Evolutionary conservation across 1,139 yeast genomes (phyloP), one percentile per base, ranked within the genome.

Genomic region (Blastobotrys niveus): DNA sequence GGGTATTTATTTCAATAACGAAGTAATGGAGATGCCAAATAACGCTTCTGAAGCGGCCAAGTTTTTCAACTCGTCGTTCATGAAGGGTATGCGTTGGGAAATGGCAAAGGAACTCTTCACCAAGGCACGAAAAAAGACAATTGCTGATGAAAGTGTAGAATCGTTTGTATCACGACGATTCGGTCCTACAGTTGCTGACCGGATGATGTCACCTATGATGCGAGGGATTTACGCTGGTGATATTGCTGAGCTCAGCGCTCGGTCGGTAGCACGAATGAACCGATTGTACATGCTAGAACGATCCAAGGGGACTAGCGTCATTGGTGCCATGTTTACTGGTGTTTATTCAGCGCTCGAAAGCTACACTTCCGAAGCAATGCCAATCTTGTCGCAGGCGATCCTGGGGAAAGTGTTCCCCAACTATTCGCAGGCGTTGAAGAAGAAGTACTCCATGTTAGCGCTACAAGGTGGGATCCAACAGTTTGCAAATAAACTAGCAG

Each of bases 151-250:
- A 64, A 71, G 82, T 3, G 80, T 89, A 1, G 81, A 76, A 39
- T 67, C 74, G 1, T 86, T 88, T 57, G 63, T 89, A 32, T 58
- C 68, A 1, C 68, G 97, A 52, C 66, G 96, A 48, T 81, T 88
- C 57, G 88, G 89, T 2, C 69, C 72, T 5, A 59, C 63, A 1
- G 51, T 87, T 5, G 74, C 86, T 2, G 75, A 77, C 41, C 79
- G 84, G 46, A 65, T 91, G 12, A 64, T 83, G 15, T 85, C 95
- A 61, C 97, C 96, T 0, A 67, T 89, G 3, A 69, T 83, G 58
- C 88, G 88, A 58, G 98, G 98, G 0, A 80, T 91, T 1, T 91
- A 88, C 61, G 96, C 95, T 4, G 96, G 95, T 1, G 95, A 89
- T 61, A 72, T 79, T 2, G 59, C 73, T 9, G 69, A 76, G 48